These are phyloP conservation scores for Xylariaceae sp. DNA, from an alignment of 2,329 filamentous ascomycete genomes.

Conservation along the genomic window DNA sequence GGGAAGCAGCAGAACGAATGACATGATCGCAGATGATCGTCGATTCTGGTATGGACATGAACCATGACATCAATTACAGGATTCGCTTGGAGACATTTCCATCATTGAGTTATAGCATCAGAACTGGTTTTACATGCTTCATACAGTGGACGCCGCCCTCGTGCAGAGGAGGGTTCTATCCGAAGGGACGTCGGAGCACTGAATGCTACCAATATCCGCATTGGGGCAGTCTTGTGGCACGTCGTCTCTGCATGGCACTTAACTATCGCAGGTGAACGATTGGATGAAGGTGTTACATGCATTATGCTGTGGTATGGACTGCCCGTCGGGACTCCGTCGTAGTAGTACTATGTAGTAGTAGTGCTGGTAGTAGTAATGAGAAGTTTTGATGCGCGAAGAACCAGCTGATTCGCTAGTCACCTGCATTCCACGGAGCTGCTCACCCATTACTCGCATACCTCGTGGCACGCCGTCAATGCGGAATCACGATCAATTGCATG, in stretches of 20 bases:
- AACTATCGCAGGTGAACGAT: constrained; percentile 13
- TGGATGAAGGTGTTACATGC: constrained; percentile 7
- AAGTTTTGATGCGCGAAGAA: no score
- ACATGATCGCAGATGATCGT: no score
- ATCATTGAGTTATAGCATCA: neutral
- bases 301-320: constrained; percentile 13
- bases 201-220: constrained; percentile 7
- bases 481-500: no score
- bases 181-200: constrained; percentile 1
- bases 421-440: no score
- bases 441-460: no score
- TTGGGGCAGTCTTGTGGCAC: constrained; percentile 11
- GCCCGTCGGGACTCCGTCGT: constrained; percentile 13
- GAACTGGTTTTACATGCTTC: neutral
- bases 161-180: constrained; percentile 8
- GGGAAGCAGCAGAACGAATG: no score
- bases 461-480: no score
- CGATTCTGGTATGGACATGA: no score
- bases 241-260: constrained; percentile 19
- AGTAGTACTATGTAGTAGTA: no score
- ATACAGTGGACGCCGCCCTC: neutral
- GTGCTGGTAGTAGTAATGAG: neutral
- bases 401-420: no score
- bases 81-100: constrained; percentile 4
- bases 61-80: neutral